Evolutionary conservation across 106 monocot genomes (phyloP).

Genomic region (Acorus calamus): DNA sequence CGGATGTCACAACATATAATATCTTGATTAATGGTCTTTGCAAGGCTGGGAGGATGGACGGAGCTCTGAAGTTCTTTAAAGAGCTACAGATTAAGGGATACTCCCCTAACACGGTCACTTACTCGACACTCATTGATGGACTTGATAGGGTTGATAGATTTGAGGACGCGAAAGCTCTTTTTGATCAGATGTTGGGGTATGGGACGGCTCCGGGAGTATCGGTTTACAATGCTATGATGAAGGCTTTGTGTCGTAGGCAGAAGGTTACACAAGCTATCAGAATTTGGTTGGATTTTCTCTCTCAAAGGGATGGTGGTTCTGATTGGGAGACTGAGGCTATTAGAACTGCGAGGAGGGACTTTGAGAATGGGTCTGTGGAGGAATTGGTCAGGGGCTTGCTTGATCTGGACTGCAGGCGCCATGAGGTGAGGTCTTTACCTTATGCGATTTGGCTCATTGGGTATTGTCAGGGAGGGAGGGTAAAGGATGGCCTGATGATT

Average conservation of each 20-base stretch:
- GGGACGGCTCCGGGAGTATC: slow-evolving; percentile 37
- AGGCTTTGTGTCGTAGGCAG: slow-evolving; percentile 33
- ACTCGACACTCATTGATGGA: slow-evolving; percentile 50
- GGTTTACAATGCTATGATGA: slow-evolving; percentile 49
- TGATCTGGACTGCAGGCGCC: slow-evolving; percentile 25
- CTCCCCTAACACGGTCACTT: slow-evolving; percentile 55
- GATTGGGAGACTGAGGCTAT: slow-evolving; percentile 27
- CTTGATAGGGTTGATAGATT: slow-evolving; percentile 23
- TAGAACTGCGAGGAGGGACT: slow-evolving; percentile 18
- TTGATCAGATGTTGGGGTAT: slow-evolving; percentile 39
- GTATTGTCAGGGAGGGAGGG: slow-evolving; percentile 40
- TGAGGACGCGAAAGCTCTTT: slow-evolving; percentile 32
- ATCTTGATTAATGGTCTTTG: slow-evolving; percentile 65
- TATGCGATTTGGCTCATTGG: slow-evolving; percentile 82
- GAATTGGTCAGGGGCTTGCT: slow-evolving; percentile 46
- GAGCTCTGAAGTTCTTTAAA: slow-evolving; percentile 53
- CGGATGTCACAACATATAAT: slow-evolving; percentile 66
- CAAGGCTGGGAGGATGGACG: slow-evolving; percentile 35
- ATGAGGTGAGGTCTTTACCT: slow-evolving; percentile 20
- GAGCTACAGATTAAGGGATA: slow-evolving; percentile 48
- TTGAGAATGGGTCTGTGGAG: slow-evolving; percentile 36
- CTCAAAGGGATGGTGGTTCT: slow-evolving; percentile 9
- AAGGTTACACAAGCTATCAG: slow-evolving; percentile 41
- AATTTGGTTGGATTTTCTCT: slow-evolving; percentile 54
- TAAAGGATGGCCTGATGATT: slow-evolving; percentile 42